Base-by-base conservation (phyloP, 192 early-diverging fungal species). In the Bifiguratus adelaidae region DNA sequence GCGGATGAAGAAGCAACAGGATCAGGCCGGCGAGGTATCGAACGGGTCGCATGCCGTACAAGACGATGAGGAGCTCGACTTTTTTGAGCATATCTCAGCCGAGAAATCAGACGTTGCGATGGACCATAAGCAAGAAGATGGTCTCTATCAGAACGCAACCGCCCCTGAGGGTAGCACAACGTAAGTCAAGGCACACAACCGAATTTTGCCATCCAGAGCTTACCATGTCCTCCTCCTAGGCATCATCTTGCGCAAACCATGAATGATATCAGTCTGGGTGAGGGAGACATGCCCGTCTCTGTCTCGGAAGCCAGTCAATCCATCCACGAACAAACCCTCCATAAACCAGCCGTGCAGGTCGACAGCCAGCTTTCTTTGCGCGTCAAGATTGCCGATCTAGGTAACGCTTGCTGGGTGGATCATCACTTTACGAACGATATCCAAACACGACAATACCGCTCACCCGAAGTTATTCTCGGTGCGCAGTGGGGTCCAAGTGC, bases 341-440 rank as follows among this genome's bases (percentile, higher is more conserved):
- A 35, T 48, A 22, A 41, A 24, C 22, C 20, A 4, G 9, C 9
- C 55, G 9, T 38, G 38, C 9, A 42, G 47, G 44, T 50, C 33
- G 26, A 30, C 36, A 13, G 37, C 30, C 7, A 25, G 32, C 12
- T 47, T 30, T n/a, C n/a, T n/a, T n/a, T n/a, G n/a, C n/a, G n/a
- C n/a, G 87, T 97, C 46, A 97, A 97, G 65, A 89, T 97, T 55
- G 92, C 92, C 8, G 95, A 97, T 63, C 65, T 97, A 13, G 95
- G 95, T 11, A 97, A 97, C 58, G 89, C 92, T 18, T 94, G 91
- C 48, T 97, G 95, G 95, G 78, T 82, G 1, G 71, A 94, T 58
- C 83, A 93, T 61, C 91, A 97, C 58, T 95, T 94, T 53, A 92
- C 92, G 0, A 82, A 86, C 29, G 90, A 94, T 57, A 95, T 97